phyloP scores from a whole-genome alignment of 2,329 filamentous ascomycete genomes.

The Phialophora macrospora region DNA sequence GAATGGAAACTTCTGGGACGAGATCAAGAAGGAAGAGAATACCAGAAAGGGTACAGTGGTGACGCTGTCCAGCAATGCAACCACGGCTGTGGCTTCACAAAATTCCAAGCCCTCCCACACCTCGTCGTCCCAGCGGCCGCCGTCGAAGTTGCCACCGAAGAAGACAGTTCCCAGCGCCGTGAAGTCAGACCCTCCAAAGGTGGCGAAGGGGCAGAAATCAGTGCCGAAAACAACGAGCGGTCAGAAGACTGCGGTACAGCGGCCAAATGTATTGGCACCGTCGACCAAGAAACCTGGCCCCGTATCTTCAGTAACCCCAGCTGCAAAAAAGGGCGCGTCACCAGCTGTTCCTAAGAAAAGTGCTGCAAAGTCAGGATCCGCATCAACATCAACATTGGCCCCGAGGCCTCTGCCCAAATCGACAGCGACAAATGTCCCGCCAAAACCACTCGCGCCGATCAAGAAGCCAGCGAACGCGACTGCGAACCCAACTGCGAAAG shows the following conservation, averaged over 20 bases:
- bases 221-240: neutral
- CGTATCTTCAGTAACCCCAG: neutral
- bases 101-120: conserved; percentile 8
- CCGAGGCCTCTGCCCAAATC: neutral
- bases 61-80: conserved; percentile 34
- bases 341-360: neutral
- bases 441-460: neutral
- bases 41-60: conserved; percentile 34
- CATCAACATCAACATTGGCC: neutral
- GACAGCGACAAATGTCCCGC: neutral
- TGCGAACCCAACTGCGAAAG: neutral
- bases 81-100: conserved; percentile 32
- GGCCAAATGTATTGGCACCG: neutral
- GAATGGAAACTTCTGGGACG: conserved; percentile 35
- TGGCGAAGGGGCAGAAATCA: neutral
- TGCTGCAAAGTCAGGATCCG: neutral
- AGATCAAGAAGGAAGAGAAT: conserved; percentile 32
- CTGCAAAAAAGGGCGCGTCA: neutral
- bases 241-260: neutral
- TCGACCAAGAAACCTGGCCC: neutral
- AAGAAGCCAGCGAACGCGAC: neutral
- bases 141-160: neutral
- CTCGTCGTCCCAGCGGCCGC: neutral
- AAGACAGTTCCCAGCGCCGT: neutral
- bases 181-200: neutral